phyloP scores from a whole-genome alignment of 352 stramenopile species.

The Pythium volutum region DNA sequence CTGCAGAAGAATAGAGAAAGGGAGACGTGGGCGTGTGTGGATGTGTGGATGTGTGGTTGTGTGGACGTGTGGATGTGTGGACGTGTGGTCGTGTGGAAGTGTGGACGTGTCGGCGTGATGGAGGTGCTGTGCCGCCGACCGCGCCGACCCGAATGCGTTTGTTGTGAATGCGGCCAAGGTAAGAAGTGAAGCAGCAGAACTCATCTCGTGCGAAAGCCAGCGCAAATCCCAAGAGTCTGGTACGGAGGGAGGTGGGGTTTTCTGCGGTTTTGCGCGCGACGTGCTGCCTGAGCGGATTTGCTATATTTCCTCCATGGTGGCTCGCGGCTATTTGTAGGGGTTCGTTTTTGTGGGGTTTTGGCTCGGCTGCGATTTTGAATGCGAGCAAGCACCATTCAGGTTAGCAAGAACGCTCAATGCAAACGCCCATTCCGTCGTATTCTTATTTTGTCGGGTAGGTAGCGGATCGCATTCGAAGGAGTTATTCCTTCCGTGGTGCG shows the following conservation, averaged over 20 bases:
- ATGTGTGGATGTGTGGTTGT: too few relatives aligned
- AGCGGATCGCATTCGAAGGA: slow-evolving; percentile 15
- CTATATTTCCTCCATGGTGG: slow-evolving; percentile 19
- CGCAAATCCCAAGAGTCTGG: background rate
- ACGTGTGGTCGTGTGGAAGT: too few relatives aligned
- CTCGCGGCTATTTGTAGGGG: slow-evolving; percentile 23
- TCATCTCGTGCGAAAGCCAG: background rate
- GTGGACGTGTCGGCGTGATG: too few relatives aligned
- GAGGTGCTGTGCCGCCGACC: too few relatives aligned
- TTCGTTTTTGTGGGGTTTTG: too few relatives aligned
- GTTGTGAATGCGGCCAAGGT: slow-evolving; percentile 4
- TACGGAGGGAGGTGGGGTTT: background rate
- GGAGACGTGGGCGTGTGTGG: too few relatives aligned
- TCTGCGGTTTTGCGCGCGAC: slow-evolving; percentile 24
- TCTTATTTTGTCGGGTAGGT: slow-evolving; percentile 5
- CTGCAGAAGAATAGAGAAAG: too few relatives aligned
- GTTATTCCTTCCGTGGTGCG: slow-evolving; percentile 12
- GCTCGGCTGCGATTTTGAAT: slow-evolving; percentile 27
- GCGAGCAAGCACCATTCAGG: slow-evolving; percentile 10
- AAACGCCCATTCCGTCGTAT: background rate
- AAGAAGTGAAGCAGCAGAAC: slow-evolving; percentile 6
- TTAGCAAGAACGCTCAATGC: background rate
- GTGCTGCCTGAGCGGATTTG: background rate
- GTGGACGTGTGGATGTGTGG: too few relatives aligned
- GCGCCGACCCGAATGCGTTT: background rate